Evolutionary conservation across 148 eudicot species (phyloP), one percentile per base, ranked within the genome.

Genomic region (Dysphania ambrosioides): DNA sequence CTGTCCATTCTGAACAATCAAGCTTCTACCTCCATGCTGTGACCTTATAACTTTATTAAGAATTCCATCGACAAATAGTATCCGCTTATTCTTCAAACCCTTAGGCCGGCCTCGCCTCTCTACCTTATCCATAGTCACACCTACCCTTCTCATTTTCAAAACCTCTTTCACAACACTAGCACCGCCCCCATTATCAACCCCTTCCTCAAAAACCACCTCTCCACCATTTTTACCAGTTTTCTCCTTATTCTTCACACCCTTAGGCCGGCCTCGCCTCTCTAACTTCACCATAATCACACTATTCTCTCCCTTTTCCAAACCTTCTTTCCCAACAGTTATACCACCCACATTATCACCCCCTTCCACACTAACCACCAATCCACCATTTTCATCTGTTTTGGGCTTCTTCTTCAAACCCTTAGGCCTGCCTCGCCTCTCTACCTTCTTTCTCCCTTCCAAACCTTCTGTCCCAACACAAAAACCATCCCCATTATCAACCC

Each of bases 61-160:
- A 18, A 65, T 31, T 56, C 70, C 79, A 11, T 68, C 75, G 49
- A 71, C 72, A 66, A 80, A 31, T 27, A 71, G 44, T 30, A 57
- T 35, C 62, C 83, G 71, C 31, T 64, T 74, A 18, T 73, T 81
- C 65, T 32, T 73, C 6, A 19, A 31, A 56, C 84, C 84, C 58
- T 51, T 75, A 59, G 79, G 82, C 31, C 82, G 79, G 26, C 82
- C 82, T 42, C 75, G 49, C 69, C 61, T 79, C 63, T 73, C 44
- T 3, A 58, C 61, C 51, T 78, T n/a, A n/a, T n/a, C n/a, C n/a
- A n/a, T n/a, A n/a, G n/a, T n/a, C n/a, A n/a, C n/a, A n/a, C n/a
- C n/a, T n/a, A n/a, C n/a, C n/a, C n/a, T n/a, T n/a, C n/a, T 66
- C 66, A 23, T 36, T 23, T 23, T 21, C n/a, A 47, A 47, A 3